Conservation (phyloP, 805 yeast genomes). For the Pichia insulana region DNA sequence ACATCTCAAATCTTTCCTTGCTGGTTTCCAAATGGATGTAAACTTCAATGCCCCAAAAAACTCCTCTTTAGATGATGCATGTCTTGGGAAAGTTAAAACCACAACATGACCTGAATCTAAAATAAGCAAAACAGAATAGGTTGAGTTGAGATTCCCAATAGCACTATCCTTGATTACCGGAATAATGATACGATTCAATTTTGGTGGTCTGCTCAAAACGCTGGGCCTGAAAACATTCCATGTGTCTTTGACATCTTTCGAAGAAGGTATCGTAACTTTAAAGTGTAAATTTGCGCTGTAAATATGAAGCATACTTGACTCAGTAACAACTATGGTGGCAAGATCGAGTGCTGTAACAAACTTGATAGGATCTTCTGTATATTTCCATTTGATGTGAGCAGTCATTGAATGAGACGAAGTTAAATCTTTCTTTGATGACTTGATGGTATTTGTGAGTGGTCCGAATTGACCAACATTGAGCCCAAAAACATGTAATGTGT, state of each 20-base stretch:
- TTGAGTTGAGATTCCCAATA: slow-evolving; percentile 24
- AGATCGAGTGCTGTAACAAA: slow-evolving; percentile 57
- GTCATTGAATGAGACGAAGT: slow-evolving; percentile 2
- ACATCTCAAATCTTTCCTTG: slow-evolving; percentile 46
- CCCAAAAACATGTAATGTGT: slow-evolving; percentile 61
- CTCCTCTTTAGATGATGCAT: slow-evolving; percentile 24
- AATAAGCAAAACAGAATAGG: slow-evolving; percentile 35
- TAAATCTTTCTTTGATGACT: slow-evolving; percentile 31
- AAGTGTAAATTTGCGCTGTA: slow-evolving; percentile 50
- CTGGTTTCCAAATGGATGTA: slow-evolving; percentile 52
- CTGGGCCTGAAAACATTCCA: slow-evolving; percentile 51
- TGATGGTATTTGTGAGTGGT: slow-evolving; percentile 8
- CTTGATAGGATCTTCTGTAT: slow-evolving; percentile 41
- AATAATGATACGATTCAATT: slow-evolving; percentile 27
- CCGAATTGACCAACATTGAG: slow-evolving; percentile 79
- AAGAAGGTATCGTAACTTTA: slow-evolving; percentile 32
- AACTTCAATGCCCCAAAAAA: slow-evolving; percentile 39
- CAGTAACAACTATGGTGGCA: slow-evolving; percentile 58
- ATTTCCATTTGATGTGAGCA: slow-evolving; percentile 32
- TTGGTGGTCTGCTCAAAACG: slow-evolving; percentile 33
- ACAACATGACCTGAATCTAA: slow-evolving; percentile 55
- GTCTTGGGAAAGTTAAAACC: slow-evolving; percentile 25
- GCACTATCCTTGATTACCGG: slow-evolving; percentile 14
- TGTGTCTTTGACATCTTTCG: slow-evolving; percentile 31
- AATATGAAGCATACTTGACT: slow-evolving; percentile 51